Conservation (phyloP, 202 grass and related monocot genomes). For the Alloteropsis angusta region DNA sequence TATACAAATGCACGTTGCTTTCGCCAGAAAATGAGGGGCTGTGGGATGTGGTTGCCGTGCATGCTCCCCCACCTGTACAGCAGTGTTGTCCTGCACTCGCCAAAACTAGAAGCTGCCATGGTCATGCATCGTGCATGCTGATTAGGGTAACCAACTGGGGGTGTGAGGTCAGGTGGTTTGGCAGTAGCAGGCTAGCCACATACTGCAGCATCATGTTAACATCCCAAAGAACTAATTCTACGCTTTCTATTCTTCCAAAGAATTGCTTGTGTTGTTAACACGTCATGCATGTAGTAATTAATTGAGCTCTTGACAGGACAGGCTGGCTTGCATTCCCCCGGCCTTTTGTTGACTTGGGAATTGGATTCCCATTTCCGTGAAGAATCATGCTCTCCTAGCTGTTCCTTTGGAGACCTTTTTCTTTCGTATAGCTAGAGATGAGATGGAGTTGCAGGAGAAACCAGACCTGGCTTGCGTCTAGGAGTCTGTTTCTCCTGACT, state of each 20-base stretch:
- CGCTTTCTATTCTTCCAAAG: not conserved
- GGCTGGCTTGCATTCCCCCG: slow-evolving; percentile 12
- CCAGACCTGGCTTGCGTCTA: not conserved
- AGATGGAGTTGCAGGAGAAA: not conserved
- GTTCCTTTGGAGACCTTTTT: slow-evolving; percentile 5
- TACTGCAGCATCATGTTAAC: not conserved
- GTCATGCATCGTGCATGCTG: not conserved
- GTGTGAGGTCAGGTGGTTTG: slow-evolving; percentile 24
- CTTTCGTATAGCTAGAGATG: not conserved
- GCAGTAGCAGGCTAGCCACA: not conserved
- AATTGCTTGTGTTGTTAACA: not conserved
- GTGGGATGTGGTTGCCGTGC: slow-evolving; percentile 14
- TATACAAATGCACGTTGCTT: not conserved
- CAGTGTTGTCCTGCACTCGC: not conserved
- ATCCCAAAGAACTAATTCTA: not conserved
- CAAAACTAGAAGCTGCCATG: slow-evolving; percentile 1
- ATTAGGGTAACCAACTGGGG: no score
- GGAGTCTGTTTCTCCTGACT: slow-evolving; percentile 20
- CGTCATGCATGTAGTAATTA: not conserved
- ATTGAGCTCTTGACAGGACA: not conserved
- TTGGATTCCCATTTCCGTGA: not conserved
- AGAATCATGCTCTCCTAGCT: not conserved
- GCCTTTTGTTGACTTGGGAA: slow-evolving; percentile 16
- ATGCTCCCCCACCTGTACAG: slow-evolving; percentile 34
- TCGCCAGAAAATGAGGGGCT: not conserved